Percentiles rank a stretch among this genome's conserved stretches.
phyloP scores from a whole-genome alignment of 2,329 filamentous ascomycete genomes.

The Fusarium sp. region DNA sequence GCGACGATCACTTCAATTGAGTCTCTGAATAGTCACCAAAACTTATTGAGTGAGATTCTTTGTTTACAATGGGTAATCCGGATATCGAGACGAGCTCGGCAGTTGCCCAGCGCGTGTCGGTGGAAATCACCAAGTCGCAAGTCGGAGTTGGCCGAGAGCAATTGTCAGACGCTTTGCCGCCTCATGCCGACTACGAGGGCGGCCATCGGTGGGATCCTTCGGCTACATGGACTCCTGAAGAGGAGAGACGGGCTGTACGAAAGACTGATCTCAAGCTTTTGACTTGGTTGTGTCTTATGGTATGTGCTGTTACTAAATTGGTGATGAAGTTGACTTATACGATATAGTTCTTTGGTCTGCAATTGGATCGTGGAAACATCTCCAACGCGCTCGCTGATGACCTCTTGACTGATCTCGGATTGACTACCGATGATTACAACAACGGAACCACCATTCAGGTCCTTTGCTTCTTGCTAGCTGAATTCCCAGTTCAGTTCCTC shows the following conservation, averaged over 20 bases:
- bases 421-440: constrained; percentile 66
- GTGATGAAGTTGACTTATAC: constrained; percentile 28
- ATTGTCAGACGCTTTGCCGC: constrained; percentile 48
- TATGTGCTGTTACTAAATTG: constrained; percentile 16
- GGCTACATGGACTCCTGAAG: constrained; percentile 64
- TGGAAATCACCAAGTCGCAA: constrained; percentile 42
- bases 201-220: constrained; percentile 56
- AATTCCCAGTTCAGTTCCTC: constrained; percentile 69
- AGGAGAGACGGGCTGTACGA: constrained; percentile 66
- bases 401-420: constrained; percentile 64
- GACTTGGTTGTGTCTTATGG: constrained; percentile 58
- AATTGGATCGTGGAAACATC: constrained; percentile 73
- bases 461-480: constrained; percentile 64
- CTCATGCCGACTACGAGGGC: constrained; percentile 54
- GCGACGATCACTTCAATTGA: constrained; percentile 5
- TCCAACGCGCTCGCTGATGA: constrained; percentile 72
- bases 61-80: constrained; percentile 38
- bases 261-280: constrained; percentile 62
- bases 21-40: not conserved
- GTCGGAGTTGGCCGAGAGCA: constrained; percentile 54
- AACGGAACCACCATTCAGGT: constrained; percentile 69
- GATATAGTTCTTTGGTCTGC: constrained; percentile 68
- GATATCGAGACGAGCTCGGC: constrained; percentile 47
- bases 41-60: not conserved
- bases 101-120: constrained; percentile 41